Conservation (phyloP, 2,329 filamentous ascomycete species). For the Zymoseptoria ardabiliae region DNA sequence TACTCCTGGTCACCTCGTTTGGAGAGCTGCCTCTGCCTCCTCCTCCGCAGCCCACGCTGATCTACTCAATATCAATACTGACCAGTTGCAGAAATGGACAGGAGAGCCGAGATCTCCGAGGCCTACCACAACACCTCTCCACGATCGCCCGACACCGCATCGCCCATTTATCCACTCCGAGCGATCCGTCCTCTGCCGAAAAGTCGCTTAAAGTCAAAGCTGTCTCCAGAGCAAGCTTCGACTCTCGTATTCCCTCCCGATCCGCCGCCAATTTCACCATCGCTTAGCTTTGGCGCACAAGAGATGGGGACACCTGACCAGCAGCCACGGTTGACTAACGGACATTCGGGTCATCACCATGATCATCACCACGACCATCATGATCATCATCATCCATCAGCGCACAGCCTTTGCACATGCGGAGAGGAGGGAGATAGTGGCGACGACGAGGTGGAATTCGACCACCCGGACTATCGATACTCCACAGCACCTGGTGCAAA, state of each 20-base stretch:
- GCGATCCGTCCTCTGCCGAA: slow-evolving; percentile 89
- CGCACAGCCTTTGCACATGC: slow-evolving; percentile 36
- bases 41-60: not conserved
- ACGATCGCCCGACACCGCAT: slow-evolving; percentile 57
- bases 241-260: slow-evolving; percentile 75
- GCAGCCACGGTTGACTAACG: slow-evolving; percentile 20
- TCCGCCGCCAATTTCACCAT: slow-evolving; percentile 56
- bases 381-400: slow-evolving; percentile 37
- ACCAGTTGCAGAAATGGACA: not conserved
- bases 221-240: slow-evolving; percentile 77
- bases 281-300: slow-evolving; percentile 21
- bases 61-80: not conserved
- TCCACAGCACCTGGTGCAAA: slow-evolving; percentile 32
- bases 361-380: slow-evolving; percentile 36
- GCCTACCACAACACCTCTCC: slow-evolving; percentile 10
- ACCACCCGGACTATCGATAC: slow-evolving; percentile 33
- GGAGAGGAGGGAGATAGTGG: slow-evolving; percentile 52
- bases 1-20: not conserved
- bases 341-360: slow-evolving; percentile 14
- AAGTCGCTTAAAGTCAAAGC: slow-evolving; percentile 75
- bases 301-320: slow-evolving; percentile 16
- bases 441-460: slow-evolving; percentile 48
- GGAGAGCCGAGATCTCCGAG: not conserved
- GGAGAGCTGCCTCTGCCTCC: not conserved
- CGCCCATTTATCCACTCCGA: slow-evolving; percentile 76